Conservation (phyloP, 108 stramenopile species). For the Stephanodiscus minutulus region DNA sequence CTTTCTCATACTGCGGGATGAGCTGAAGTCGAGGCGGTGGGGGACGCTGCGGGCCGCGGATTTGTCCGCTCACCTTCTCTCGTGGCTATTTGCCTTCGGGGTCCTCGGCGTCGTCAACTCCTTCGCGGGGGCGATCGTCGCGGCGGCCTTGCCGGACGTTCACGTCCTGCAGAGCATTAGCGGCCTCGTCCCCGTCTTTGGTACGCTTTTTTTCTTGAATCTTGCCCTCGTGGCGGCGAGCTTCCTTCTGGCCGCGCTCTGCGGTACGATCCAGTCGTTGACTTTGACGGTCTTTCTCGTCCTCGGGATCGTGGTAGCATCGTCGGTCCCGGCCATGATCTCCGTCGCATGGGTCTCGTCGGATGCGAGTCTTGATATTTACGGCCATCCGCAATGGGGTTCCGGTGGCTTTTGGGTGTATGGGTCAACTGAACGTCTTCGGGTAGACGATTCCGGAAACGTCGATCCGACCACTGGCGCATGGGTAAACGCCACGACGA, state of each 20-base stretch:
- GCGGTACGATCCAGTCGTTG: constrained; percentile 32
- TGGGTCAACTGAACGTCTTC: constrained; percentile 12
- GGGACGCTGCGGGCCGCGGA: constrained; percentile 50
- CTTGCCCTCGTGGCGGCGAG: constrained; percentile 43
- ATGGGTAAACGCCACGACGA: background rate
- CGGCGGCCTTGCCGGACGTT: constrained; percentile 20
- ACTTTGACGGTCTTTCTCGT: constrained; percentile 33
- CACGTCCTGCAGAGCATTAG: constrained; percentile 43
- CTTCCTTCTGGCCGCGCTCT: constrained; percentile 53
- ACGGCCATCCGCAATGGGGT: constrained; percentile 3
- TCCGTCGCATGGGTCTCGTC: background rate
- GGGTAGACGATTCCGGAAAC: background rate
- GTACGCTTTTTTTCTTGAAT: constrained; percentile 48
- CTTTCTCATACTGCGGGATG: constrained; percentile 45
- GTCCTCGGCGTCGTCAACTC: constrained; percentile 38
- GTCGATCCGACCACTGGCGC: background rate
- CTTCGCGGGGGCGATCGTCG: constrained; percentile 39
- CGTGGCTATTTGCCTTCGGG: constrained; percentile 50
- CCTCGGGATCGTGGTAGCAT: constrained; percentile 35
- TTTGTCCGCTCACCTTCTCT: constrained; percentile 47
- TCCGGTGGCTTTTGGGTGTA: constrained; percentile 35
- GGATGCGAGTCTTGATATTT: constrained; percentile 17
- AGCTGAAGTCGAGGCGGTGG: constrained; percentile 47
- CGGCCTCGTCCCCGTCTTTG: constrained; percentile 42
- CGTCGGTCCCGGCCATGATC: constrained; percentile 26